Evolutionary conservation across 2,329 filamentous ascomycete species (phyloP).

Genomic region (Cercospora sp.): DNA sequence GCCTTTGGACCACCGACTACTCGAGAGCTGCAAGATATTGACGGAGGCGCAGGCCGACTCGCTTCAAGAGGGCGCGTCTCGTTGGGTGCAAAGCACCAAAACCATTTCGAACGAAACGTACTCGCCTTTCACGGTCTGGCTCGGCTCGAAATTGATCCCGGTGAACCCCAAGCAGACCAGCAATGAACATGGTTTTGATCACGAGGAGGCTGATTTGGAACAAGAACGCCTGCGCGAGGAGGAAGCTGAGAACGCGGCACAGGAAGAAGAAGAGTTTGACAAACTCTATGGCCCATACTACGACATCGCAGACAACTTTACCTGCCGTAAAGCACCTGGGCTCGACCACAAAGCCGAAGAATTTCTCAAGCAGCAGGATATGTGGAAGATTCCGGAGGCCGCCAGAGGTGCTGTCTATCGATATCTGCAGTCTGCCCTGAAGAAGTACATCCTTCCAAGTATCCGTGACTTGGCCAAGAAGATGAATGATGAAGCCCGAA

Average conservation of each 20-base stretch:
- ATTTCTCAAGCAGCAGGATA: constrained; percentile 50
- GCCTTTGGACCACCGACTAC: constrained; percentile 56
- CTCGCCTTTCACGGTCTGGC: constrained; percentile 55
- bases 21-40: constrained; percentile 60
- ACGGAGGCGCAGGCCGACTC: constrained; percentile 64
- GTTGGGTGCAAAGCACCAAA: constrained; percentile 38
- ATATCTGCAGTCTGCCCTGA: constrained; percentile 58
- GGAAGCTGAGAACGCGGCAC: constrained; percentile 58
- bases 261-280: constrained; percentile 43
- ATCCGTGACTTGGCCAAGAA: constrained; percentile 54
- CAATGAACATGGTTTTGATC: constrained; percentile 56
- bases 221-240: constrained; percentile 62
- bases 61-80: constrained; percentile 52
- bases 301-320: constrained; percentile 45
- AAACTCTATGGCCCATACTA: constrained; percentile 39
- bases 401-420: constrained; percentile 67
- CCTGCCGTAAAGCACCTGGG: constrained; percentile 32
- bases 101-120: constrained; percentile 27
- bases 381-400: constrained; percentile 60
- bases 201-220: constrained; percentile 62
- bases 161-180: constrained; percentile 49
- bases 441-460: constrained; percentile 49
- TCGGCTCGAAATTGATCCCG: constrained; percentile 54
- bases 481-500: constrained; percentile 54
- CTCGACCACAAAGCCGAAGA: constrained; percentile 41